Evolutionary conservation across 257 asterid species (phyloP).

Genomic region (Lantana camara): DNA sequence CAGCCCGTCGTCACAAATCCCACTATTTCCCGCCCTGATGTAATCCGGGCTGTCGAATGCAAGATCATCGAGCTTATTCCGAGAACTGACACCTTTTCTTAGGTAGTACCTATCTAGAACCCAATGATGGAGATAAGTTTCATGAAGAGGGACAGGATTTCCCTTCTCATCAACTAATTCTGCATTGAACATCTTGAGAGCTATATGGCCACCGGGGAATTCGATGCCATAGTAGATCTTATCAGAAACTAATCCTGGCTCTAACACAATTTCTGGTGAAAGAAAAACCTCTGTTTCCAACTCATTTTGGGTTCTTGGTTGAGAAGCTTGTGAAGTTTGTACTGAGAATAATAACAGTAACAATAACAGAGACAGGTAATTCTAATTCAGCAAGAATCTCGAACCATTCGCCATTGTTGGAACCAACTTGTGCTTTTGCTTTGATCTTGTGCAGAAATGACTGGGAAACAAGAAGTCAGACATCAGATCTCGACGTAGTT

Average conservation of each 20-base stretch:
- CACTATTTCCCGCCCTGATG: constrained; percentile 40
- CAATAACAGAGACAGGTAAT: constrained; percentile 25
- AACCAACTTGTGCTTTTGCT: too few species aligned
- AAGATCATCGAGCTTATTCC: constrained; percentile 12
- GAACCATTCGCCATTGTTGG: constrained; percentile 31
- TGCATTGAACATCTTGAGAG: constrained; percentile 46
- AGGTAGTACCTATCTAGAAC: constrained; percentile 38
- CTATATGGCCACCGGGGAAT: constrained; percentile 63
- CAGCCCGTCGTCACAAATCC: constrained; percentile 45
- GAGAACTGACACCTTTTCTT: constrained; percentile 25
- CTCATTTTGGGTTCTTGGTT: constrained; percentile 27
- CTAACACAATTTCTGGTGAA: constrained; percentile 51
- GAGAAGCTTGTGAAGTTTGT: constrained; percentile 31
- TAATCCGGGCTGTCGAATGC: too few species aligned
- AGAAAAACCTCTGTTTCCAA: constrained; percentile 44
- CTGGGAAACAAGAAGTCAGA: too few species aligned
- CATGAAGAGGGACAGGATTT: constrained; percentile 53
- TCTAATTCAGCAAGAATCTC: constrained; percentile 1
- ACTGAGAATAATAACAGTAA: too few species aligned
- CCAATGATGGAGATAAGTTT: constrained; percentile 72
- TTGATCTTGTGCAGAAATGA: too few species aligned
- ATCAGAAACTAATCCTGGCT: constrained; percentile 51
- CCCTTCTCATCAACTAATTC: constrained; percentile 58
- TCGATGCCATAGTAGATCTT: constrained; percentile 42
- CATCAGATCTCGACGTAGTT: too few species aligned